These are phyloP conservation scores for Penicillium cataractarum DNA, from an alignment of 495 filamentous ascomycete genomes.

Conservation along the genomic window DNA sequence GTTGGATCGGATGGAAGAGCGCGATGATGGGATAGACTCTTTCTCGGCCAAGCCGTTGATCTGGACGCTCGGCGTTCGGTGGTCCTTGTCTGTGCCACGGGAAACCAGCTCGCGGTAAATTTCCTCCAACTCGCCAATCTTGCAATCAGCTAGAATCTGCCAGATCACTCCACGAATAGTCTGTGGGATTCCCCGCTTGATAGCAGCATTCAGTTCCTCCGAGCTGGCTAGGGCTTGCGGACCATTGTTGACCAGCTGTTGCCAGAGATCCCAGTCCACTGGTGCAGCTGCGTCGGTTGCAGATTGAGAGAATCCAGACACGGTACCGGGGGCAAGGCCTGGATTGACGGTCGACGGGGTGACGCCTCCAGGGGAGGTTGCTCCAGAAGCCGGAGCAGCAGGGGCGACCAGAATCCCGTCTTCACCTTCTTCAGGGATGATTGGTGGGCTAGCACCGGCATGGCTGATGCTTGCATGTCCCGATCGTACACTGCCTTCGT, in stretches of 20 bases:
- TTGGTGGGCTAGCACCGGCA: slow-evolving; percentile 58
- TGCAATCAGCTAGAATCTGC: slow-evolving; percentile 95
- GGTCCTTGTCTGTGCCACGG: slow-evolving; percentile 74
- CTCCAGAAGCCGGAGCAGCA: slow-evolving; percentile 39
- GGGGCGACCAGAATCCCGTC: slow-evolving; percentile 27
- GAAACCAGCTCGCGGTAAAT: slow-evolving; percentile 82
- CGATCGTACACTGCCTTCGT: slow-evolving; percentile 40
- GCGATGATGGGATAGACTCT: slow-evolving; percentile 67
- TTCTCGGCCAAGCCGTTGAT: slow-evolving; percentile 58
- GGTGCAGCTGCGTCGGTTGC: slow-evolving; percentile 62
- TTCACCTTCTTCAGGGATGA: slow-evolving; percentile 59
- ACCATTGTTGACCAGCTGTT: slow-evolving; percentile 91
- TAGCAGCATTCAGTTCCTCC: slow-evolving; percentile 85
- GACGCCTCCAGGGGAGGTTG: slow-evolving; percentile 52
- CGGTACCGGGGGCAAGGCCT: slow-evolving; percentile 78
- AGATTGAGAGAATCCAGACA: slow-evolving; percentile 72
- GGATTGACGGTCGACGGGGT: slow-evolving; percentile 56
- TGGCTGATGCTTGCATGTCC: slow-evolving; percentile 51
- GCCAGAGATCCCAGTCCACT: slow-evolving; percentile 98
- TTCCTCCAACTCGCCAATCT: slow-evolving; percentile 85
- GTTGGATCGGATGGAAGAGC: slow-evolving; percentile 83
- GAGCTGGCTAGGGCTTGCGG: slow-evolving; percentile 84
- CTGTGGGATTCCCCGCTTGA: slow-evolving; percentile 90
- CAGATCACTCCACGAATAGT: slow-evolving; percentile 96
- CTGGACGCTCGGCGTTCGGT: slow-evolving; percentile 47